phyloP scores from a whole-genome alignment of 1,284 basidiomycete species.

The Cryptococcus hybrid region DNA sequence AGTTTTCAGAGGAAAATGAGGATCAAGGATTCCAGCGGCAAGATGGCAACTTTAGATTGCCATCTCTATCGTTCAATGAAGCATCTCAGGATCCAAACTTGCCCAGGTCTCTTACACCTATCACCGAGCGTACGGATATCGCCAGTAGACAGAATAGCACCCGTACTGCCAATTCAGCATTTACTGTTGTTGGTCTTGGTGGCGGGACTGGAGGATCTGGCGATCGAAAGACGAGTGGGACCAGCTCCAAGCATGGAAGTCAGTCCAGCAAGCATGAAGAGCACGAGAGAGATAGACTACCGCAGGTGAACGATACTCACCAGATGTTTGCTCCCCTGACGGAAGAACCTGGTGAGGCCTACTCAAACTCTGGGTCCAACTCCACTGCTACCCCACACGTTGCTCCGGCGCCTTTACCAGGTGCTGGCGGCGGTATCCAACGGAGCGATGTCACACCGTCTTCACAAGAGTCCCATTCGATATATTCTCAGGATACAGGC shows the following conservation, averaged over 20 bases:
- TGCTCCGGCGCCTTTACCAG: background rate
- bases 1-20: constrained; percentile 8
- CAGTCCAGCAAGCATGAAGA: constrained; percentile 16
- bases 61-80: constrained; percentile 36
- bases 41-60: constrained; percentile 32
- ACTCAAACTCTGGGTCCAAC: background rate
- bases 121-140: constrained; percentile 53
- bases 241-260: constrained; percentile 28
- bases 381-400: background rate
- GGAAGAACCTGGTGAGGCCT: constrained; percentile 10
- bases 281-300: background rate
- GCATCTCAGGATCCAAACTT: constrained; percentile 18
- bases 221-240: constrained; percentile 16
- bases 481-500: constrained; percentile 28
- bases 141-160: constrained; percentile 36
- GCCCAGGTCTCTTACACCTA: constrained; percentile 52
- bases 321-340: constrained; percentile 11
- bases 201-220: background rate
- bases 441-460: constrained; percentile 1
- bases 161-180: constrained; percentile 16
- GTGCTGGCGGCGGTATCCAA: background rate
- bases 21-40: constrained; percentile 18
- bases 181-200: constrained; percentile 7
- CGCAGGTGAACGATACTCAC: constrained; percentile 7
- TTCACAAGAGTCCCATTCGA: constrained; percentile 13